phyloP scores from a whole-genome alignment of 441 rosid species.

The Eutrema salsugineum region DNA sequence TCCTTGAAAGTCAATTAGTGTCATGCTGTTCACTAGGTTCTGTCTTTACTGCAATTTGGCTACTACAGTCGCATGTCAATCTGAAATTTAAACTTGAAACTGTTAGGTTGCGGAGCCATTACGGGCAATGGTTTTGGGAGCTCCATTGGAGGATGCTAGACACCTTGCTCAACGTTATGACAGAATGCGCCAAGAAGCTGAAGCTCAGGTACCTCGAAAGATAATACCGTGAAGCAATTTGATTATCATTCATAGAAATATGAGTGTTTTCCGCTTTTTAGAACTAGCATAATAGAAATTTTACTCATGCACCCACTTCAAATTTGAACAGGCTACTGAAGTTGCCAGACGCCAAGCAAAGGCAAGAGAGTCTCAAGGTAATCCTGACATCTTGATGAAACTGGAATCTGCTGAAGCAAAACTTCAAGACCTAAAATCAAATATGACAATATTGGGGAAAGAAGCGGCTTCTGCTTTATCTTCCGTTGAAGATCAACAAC shows the following conservation, averaged over 20 bases:
- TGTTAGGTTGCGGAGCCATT: slow-evolving; percentile 92
- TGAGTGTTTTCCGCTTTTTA: slow-evolving; percentile 1
- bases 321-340: slow-evolving; percentile 84
- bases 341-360: slow-evolving; percentile 85
- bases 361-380: slow-evolving; percentile 75
- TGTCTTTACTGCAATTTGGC: not conserved
- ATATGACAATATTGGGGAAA: slow-evolving; percentile 76
- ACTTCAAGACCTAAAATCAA: slow-evolving; percentile 79
- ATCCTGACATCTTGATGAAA: slow-evolving; percentile 69
- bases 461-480: slow-evolving; percentile 95
- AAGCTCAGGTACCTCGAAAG: slow-evolving; percentile 69
- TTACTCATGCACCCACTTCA: slow-evolving; percentile 22
- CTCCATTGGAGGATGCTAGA: slow-evolving; percentile 94
- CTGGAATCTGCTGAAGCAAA: slow-evolving; percentile 85
- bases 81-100: not conserved
- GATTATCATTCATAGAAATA: not conserved
- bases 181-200: slow-evolving; percentile 92
- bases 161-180: slow-evolving; percentile 98
- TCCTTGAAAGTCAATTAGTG: not conserved
- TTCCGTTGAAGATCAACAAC: slow-evolving; percentile 95
- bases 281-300: not conserved
- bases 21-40: not conserved
- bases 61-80: not conserved
- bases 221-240: slow-evolving; percentile 1
- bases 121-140: slow-evolving; percentile 93